Percentiles rank a stretch among this genome's conserved stretches.
Evolutionary conservation across 2,329 filamentous ascomycete species (phyloP).

Genomic region (Trichoderma sp.): DNA sequence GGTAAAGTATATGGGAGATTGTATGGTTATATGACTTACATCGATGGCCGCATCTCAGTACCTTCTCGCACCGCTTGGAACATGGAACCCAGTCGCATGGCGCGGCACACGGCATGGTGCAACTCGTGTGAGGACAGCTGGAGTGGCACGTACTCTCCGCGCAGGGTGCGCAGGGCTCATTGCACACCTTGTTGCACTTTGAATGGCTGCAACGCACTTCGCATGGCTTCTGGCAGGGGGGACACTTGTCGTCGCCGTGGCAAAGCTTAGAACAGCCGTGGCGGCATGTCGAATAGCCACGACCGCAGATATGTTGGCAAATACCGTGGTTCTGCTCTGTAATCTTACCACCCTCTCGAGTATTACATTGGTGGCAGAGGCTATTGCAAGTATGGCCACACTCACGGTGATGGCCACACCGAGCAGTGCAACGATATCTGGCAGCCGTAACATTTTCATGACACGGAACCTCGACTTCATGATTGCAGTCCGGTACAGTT

Average conservation of each 20-base stretch:
- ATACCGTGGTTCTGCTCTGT: constrained; percentile 44
- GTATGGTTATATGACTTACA: constrained; percentile 42
- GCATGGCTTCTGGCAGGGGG: constrained; percentile 52
- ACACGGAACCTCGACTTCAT: constrained; percentile 55
- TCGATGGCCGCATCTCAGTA: constrained; percentile 60
- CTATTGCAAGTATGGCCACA: constrained; percentile 63
- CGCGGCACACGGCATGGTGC: constrained; percentile 62
- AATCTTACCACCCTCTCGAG: constrained; percentile 36
- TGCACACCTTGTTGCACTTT: constrained; percentile 55
- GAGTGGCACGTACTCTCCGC: constrained; percentile 56
- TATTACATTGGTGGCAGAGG: constrained; percentile 52
- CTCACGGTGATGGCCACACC: constrained; percentile 48
- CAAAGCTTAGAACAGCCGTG: constrained; percentile 57
- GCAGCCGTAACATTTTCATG: constrained; percentile 44
- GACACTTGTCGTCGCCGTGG: constrained; percentile 52
- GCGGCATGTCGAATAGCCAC: constrained; percentile 54
- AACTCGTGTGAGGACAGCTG: constrained; percentile 54
- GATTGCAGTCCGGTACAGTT: constrained; percentile 56
- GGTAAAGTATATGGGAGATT: background rate
- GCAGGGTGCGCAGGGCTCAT: constrained; percentile 64
- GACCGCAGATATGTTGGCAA: constrained; percentile 53
- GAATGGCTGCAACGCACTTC: constrained; percentile 60
- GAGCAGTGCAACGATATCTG: constrained; percentile 49
- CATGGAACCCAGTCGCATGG: constrained; percentile 70
- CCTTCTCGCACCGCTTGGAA: constrained; percentile 56